Percentiles rank a stretch among this genome's conserved stretches.
These are phyloP conservation scores for Entomortierella lignicola DNA, from an alignment of 192 early-diverging fungal species.

Conservation along the genomic window DNA sequence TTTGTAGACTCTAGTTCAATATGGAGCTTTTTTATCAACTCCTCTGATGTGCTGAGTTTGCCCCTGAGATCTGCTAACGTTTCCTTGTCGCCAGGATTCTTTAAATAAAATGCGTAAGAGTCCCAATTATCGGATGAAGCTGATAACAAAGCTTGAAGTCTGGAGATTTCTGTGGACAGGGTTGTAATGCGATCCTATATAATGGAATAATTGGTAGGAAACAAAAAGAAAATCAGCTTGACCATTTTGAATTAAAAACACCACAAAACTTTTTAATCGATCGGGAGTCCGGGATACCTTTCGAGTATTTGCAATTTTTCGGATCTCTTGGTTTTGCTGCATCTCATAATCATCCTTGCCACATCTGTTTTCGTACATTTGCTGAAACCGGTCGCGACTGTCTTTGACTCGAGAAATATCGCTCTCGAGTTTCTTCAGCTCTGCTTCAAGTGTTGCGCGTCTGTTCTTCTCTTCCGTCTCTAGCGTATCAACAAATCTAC, in stretches of 20 bases:
- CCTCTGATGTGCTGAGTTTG: constrained; percentile 60
- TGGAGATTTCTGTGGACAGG: constrained; percentile 68
- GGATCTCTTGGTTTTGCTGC: constrained; percentile 57
- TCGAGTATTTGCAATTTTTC: constrained; percentile 56
- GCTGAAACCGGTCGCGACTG: constrained; percentile 37
- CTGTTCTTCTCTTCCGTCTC: constrained; percentile 42
- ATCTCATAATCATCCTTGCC: constrained; percentile 49
- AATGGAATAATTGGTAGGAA: too few species aligned
- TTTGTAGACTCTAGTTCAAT: constrained; percentile 29
- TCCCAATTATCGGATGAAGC: constrained; percentile 62
- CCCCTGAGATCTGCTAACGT: constrained; percentile 60
- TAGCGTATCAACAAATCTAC: constrained; percentile 35
- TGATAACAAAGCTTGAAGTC: constrained; percentile 61
- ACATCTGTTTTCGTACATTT: constrained; percentile 45
- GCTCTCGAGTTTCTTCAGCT: constrained; percentile 39
- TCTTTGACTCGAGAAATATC: constrained; percentile 37
- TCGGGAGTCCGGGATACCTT: constrained; percentile 22
- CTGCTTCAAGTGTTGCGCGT: constrained; percentile 31
- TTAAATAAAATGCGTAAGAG: constrained; percentile 63
- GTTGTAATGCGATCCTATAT: constrained; percentile 68
- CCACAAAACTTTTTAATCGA: too few species aligned
- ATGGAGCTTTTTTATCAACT: constrained; percentile 24
- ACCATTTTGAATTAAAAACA: too few species aligned
- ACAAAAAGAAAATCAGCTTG: too few species aligned
- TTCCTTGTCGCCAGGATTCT: constrained; percentile 51